Base-by-base conservation (phyloP, 371 early-diverging fungal species). In the Mortierella sp. region DNA sequence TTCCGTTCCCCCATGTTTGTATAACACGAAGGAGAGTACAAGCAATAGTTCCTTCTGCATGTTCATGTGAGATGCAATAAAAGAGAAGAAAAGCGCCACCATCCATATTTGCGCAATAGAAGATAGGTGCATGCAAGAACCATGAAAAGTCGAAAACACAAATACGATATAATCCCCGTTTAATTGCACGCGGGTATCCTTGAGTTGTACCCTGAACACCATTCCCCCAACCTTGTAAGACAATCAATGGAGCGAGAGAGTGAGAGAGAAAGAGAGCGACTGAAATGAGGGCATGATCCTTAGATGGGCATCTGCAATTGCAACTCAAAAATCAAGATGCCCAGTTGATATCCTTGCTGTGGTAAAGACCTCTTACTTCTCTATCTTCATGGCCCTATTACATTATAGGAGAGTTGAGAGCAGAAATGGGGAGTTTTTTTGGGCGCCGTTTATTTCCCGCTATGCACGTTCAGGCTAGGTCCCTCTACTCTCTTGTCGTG, bases 51-150 rank as follows among this genome's bases (percentile, higher is more conserved):
- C 58, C 11, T 68, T 68, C 24, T 68, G 68, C 68, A 68, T 68
- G 68, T 68, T 68, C 68, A 68, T 68, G 42, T 68, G 68, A 38
- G 19, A 58, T 11, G 68, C 50, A 8, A n/a, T n/a, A n/a, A 63
- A 34, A 16, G 16, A 50, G 3, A 50, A 8, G 19, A 28, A 63
- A 21, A 63, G 24, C 68, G 68, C 68, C 68, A 68, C 68, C 68
- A 42, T 8, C 11, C 8, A 42, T 68, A 34, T 68, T n/a, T 31
- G 65, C 34, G 38, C 34, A 21, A 34, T 14, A 63, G 21, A 6
- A 34, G 14, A 13, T 34, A 34, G 19, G 11, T 0, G 31, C 19
- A 19, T 63, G 31, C 4, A 16, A 34, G 31, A 34, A 34, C 7
- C 31, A 34, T 31, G 19, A 63, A 68, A 10, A 38, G 42, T 68